Base-by-base conservation (phyloP, 805 yeast species). In the Yarrowia porcina region DNA sequence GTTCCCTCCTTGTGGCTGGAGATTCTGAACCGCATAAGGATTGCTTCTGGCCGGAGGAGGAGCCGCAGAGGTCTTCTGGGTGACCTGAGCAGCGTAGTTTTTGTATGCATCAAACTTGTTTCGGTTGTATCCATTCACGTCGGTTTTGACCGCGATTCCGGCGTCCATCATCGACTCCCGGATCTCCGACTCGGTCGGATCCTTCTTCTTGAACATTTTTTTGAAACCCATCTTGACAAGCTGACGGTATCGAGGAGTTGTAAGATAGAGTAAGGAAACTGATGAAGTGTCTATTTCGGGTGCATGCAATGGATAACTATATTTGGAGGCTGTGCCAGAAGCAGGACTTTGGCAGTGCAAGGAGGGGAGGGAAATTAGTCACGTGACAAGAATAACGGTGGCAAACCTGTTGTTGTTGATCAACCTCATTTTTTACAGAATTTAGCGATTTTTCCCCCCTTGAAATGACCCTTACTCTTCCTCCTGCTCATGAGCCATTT, bases 101-200 rank as follows among this genome's bases (percentile, higher is more conserved):
- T 56, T 56, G 49, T 56, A 56, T 13, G 61, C 49, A 28, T 56
- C 61, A n/a, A 56, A 56, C 61, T 56, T 56, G 61, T 56, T 56
- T 4, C 61, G 49, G 49, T 41, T 41, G 61, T 56, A 56, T 7
- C 39, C 28, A 38, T 21, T 30, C 17, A 28, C 38, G 49, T 41
- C 42, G 21, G 61, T 56, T 11, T 52, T 52, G 33, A 52, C 59
- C 28, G n/a, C 2, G 11, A 56, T 38, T 1, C 61, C 61, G 1
- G 47, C 23, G 23, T 56, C 49, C 30, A 18, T 23, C 61, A 56
- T 56, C 4, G 25, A 17, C 6, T 56, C 61, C 1, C 61, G 61
- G 47, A 56, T 56, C 47, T 56, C 61, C 8, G 35, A 17, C 49
- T 38, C 61, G 30, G 61, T 56, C 30, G 61, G 61, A 13, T 56